These are phyloP conservation scores for Penicillium crystallinum DNA, from an alignment of 495 filamentous ascomycete genomes.

Conservation along the genomic window DNA sequence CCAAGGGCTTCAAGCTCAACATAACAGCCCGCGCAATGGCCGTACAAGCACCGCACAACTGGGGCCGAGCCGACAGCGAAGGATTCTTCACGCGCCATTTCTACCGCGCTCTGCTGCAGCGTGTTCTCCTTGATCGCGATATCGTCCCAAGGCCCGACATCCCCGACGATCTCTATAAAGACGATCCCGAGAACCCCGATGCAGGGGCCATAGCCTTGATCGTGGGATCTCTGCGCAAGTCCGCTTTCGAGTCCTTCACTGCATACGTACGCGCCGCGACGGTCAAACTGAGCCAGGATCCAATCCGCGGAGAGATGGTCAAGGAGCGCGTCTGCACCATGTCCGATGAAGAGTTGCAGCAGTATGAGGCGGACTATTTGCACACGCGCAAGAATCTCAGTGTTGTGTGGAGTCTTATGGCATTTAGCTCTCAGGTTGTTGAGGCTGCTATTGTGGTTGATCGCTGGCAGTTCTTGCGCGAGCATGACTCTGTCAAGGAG, in stretches of 20 bases:
- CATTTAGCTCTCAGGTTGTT: constrained; percentile 81
- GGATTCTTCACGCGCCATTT: constrained; percentile 90
- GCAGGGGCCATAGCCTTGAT: constrained; percentile 61
- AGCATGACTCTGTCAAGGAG: constrained; percentile 61
- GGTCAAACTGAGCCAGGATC: constrained; percentile 59
- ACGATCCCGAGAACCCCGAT: constrained; percentile 24
- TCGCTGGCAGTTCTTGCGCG: constrained; percentile 81
- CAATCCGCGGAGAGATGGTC: constrained; percentile 52
- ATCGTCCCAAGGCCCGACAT: constrained; percentile 57
- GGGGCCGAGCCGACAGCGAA: constrained; percentile 74
- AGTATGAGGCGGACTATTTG: constrained; percentile 59
- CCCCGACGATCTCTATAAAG: constrained; percentile 31
- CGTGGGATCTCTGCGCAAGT: constrained; percentile 77
- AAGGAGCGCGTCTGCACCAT: constrained; percentile 55
- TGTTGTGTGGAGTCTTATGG: constrained; percentile 89
- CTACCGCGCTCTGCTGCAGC: constrained; percentile 86
- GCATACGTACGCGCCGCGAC: constrained; percentile 78
- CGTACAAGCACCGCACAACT: constrained; percentile 89
- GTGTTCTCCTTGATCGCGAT: constrained; percentile 76
- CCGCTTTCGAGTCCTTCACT: constrained; percentile 69
- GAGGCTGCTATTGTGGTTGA: constrained; percentile 90
- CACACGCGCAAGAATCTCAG: constrained; percentile 76
- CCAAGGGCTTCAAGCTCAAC: constrained; percentile 71
- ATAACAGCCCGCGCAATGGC: constrained; percentile 98
- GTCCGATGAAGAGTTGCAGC: constrained; percentile 65